These are phyloP conservation scores for Zalaria sp. DNA, from an alignment of 2,329 filamentous ascomycete genomes.

Conservation along the genomic window DNA sequence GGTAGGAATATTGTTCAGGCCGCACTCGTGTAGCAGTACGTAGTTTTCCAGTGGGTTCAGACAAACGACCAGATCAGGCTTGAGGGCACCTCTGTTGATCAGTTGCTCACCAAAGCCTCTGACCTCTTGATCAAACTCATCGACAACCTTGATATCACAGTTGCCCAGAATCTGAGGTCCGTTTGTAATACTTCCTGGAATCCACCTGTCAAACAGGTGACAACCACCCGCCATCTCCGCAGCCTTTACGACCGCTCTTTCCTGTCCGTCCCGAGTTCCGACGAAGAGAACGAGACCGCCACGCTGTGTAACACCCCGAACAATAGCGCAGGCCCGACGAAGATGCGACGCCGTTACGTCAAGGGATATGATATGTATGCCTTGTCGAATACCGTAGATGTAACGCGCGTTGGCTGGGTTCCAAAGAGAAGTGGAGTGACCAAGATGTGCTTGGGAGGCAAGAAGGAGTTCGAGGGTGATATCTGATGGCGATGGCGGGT, in stretches of 20 bases:
- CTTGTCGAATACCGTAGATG: constrained; percentile 80
- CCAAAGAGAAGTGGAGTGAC: constrained; percentile 83
- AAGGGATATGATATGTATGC: constrained; percentile 84
- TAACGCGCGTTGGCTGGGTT: constrained; percentile 89
- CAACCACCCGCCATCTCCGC: constrained; percentile 66
- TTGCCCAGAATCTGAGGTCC: constrained; percentile 71
- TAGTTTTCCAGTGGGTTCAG: constrained; percentile 90
- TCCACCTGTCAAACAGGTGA: constrained; percentile 89
- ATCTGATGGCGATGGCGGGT: constrained; percentile 65
- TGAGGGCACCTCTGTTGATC: constrained; percentile 48
- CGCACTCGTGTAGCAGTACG: constrained; percentile 81
- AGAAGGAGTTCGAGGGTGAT: constrained; percentile 84
- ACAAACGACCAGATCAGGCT: constrained; percentile 83
- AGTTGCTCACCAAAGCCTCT: constrained; percentile 53
- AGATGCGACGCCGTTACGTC: constrained; percentile 81
- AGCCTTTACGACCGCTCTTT: constrained; percentile 64
- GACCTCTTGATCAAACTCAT: constrained; percentile 54
- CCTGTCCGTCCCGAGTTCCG: constrained; percentile 72
- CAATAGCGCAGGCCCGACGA: constrained; percentile 82
- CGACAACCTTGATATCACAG: constrained; percentile 59
- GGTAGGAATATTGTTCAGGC: constrained; percentile 74
- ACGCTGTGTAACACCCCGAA: constrained; percentile 68
- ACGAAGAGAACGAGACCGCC: constrained; percentile 85
- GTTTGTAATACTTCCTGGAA: constrained; percentile 83
- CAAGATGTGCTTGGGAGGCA: constrained; percentile 76